Percentiles rank a stretch among this genome's conserved stretches.
Conservation (phyloP, 352 stramenopile genomes). For the Globisporangium takayamanum region DNA sequence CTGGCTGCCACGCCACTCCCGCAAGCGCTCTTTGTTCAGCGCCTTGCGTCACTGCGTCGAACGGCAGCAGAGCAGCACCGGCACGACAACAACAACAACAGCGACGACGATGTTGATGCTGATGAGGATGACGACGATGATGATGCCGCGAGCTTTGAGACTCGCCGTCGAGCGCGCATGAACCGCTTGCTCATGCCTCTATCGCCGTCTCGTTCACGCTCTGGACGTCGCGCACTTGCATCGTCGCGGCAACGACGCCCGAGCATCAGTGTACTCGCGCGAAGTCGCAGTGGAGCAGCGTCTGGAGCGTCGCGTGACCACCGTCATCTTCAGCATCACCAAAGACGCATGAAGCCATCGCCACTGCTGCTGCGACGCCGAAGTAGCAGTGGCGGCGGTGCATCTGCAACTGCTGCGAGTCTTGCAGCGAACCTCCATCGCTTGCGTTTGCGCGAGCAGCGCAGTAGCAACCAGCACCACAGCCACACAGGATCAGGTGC, state of each 20-base stretch:
- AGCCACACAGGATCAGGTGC: not conserved
- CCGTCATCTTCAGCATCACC: not conserved
- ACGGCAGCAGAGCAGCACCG: not conserved
- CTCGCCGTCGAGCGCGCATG: slow-evolving; percentile 4
- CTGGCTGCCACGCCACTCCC: slow-evolving; percentile 11
- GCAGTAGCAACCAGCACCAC: not conserved
- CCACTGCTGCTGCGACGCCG: not conserved
- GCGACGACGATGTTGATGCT: not conserved
- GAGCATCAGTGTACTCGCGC: not conserved
- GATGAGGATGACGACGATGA: slow-evolving; percentile 9
- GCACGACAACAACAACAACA: not conserved
- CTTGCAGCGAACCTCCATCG: slow-evolving; percentile 11
- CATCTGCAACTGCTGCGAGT: not conserved
- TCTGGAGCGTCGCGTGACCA: not conserved
- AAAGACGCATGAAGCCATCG: not conserved
- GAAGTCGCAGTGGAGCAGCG: too few relatives aligned
- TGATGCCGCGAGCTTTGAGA: slow-evolving; percentile 10
- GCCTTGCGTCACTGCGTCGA: slow-evolving; percentile 10
- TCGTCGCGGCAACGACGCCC: not conserved
- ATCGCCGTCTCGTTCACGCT: not conserved
- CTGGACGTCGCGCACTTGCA: not conserved
- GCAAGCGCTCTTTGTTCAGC: slow-evolving; percentile 12
- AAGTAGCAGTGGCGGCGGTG: not conserved
- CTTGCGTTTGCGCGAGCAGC: slow-evolving; percentile 3
- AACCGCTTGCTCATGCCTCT: slow-evolving; percentile 1